Percentiles rank a stretch among this genome's conserved stretches.
These are phyloP conservation scores for Zygnema cylindricum DNA, from an alignment of 139 green algal genomes.

Conservation along the genomic window DNA sequence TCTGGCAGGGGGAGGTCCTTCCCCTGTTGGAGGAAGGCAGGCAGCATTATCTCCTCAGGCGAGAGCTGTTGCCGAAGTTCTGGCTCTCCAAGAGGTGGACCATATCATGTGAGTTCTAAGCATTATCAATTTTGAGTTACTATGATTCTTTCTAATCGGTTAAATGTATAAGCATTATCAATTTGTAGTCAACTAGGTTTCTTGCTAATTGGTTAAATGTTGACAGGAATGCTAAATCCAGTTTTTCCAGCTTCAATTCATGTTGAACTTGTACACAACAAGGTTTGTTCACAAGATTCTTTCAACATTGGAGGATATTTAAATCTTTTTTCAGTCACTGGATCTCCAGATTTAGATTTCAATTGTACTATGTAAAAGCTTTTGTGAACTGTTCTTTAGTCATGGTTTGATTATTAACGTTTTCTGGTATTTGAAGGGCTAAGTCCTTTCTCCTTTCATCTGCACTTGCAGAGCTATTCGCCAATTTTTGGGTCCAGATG, in stretches of 20 bases:
- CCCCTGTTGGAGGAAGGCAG: constrained; percentile 10
- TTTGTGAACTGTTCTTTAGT: not conserved
- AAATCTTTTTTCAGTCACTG: not conserved
- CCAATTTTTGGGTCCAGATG: constrained; percentile 11
- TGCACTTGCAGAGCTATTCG: constrained; percentile 29
- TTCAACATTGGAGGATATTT: not conserved
- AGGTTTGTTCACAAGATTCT: not conserved
- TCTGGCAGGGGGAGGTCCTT: not conserved
- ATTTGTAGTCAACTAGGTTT: no score
- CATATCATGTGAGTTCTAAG: constrained; percentile 23
- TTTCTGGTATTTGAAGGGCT: no score
- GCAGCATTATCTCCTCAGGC: not conserved
- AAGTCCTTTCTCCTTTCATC: not conserved
- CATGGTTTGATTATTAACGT: constrained; percentile 3
- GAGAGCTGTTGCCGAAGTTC: not conserved
- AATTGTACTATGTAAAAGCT: not conserved
- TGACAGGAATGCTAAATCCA: no score
- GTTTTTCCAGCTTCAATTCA: no score
- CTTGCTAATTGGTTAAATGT: no score
- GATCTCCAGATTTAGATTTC: not conserved
- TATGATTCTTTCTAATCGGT: no score
- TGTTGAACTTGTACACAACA: not conserved
- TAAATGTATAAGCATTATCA: no score
- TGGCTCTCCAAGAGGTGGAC: constrained; percentile 8
- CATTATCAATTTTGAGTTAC: no score